Base-by-base conservation (phyloP, 1,139 yeast genomes). In the Kodamaea sp. region DNA sequence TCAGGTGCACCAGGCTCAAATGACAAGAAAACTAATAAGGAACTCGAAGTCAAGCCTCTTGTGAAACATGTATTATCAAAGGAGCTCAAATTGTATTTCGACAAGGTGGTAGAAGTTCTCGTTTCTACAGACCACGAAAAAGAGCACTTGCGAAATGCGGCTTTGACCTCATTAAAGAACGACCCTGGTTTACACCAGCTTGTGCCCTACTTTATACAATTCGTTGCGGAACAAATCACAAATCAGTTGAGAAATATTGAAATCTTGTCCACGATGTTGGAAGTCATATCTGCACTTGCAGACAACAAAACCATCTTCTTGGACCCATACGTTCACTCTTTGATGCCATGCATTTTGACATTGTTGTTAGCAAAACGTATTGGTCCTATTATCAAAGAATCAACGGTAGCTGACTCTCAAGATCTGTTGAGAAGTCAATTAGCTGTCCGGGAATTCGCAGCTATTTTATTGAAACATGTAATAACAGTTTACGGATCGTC, bases 171-270 rank as follows among this genome's bases (percentile, higher is more conserved):
- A 10, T 69, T 92, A 42, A 78, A 87, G 41, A 82, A 85, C 29
- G 99, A 94, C 54, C 96, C 97, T 1, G 99, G 99, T 22, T 68
- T 94, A 40, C 98, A 94, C 64, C 99, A 94, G 60, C 66, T 94
- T 35, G 94, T 94, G 5, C 99, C 99, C 2, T 94, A 94, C 57
- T 87, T 94, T 50, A 89, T 92, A 35, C 97, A 92, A 55, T 90
- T 92, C 57, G 89, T 89, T 18, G 96, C 97, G 9, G 98, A 94
- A 57, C 96, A 94, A 52, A 83, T 92, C 38, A 88, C 97, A 1
- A 86, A 88, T 55, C 92, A 88, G 53, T 72, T 92, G 47, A 78
- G 87, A 49, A 83, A 84, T 52, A 69, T 86, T 30, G 80, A 78
- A 12, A 65, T 87, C 22, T 67, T 92, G 36, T 75, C 86, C n/a